Evolutionary conservation across 2,329 filamentous ascomycete species (phyloP).

Genomic region (Aspergillus transmontanensis): DNA sequence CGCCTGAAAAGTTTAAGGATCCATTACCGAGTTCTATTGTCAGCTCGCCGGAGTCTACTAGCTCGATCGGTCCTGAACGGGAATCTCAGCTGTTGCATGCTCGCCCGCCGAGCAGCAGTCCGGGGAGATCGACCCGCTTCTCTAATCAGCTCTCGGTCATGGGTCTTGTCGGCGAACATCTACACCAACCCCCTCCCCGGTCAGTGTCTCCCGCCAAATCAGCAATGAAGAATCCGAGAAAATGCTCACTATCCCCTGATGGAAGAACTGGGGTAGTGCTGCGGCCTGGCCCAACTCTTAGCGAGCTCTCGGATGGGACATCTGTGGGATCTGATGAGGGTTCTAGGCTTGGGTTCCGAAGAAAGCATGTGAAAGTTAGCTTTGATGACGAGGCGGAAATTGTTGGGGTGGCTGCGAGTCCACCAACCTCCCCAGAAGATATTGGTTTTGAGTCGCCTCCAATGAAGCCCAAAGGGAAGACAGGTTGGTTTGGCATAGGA

Average conservation of each 20-base stretch:
- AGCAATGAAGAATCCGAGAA: conserved; percentile 60
- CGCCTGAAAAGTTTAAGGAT: conserved; percentile 14
- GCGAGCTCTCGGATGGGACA: conserved; percentile 59
- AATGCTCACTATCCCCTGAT: conserved; percentile 42
- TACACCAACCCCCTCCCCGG: conserved; percentile 61
- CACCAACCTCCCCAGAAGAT: conserved; percentile 45
- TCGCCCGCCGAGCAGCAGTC: conserved; percentile 50
- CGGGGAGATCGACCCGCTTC: conserved; percentile 60
- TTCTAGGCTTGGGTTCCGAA: conserved; percentile 46
- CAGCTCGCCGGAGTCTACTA: conserved; percentile 24
- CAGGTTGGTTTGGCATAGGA: conserved; percentile 40
- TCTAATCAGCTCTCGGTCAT: conserved; percentile 54
- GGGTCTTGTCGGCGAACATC: conserved; percentile 45
- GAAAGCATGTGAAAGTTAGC: conserved; percentile 64
- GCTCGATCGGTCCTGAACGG: conserved; percentile 17
- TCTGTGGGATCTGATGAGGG: conserved; percentile 53
- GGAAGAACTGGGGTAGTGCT: conserved; percentile 25
- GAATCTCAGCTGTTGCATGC: conserved; percentile 24
- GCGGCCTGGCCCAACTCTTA: conserved; percentile 41
- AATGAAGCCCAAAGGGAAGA: conserved; percentile 33
- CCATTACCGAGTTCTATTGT: conserved; percentile 18
- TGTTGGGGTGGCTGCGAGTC: conserved; percentile 48
- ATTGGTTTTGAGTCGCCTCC: conserved; percentile 38
- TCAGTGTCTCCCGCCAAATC: conserved; percentile 65
- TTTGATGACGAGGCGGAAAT: conserved; percentile 63